Evolutionary conservation across 192 early-diverging fungal genomes (phyloP).

Genomic region (Podila verticillata): DNA sequence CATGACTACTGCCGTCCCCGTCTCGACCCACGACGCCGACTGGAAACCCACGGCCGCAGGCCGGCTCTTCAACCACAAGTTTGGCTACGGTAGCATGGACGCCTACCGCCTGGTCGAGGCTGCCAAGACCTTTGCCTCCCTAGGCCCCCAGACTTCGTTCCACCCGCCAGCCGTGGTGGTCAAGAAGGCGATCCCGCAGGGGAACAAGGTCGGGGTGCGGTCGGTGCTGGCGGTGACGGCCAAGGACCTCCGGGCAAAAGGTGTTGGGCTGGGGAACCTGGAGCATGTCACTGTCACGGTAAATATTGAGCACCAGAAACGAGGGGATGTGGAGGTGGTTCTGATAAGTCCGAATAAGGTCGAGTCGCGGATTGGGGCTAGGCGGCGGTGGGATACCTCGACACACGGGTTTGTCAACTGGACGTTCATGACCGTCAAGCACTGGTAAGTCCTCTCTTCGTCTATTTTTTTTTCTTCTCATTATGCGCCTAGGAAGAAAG

Average conservation of each 20-base stretch:
- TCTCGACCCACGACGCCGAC: conserved; percentile 73
- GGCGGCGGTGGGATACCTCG: conserved; percentile 71
- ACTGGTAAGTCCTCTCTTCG: conserved; percentile 94
- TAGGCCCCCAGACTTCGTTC: conserved; percentile 73
- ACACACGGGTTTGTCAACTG: conserved; percentile 80
- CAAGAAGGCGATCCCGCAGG: conserved; percentile 63
- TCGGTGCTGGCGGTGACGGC: conserved; percentile 57
- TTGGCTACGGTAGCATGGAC: conserved; percentile 93
- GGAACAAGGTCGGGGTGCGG: conserved; percentile 45
- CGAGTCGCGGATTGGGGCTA: conserved; percentile 72
- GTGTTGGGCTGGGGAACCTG: conserved; percentile 60
- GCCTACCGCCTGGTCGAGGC: conserved; percentile 82
- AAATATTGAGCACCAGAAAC: conserved; percentile 77
- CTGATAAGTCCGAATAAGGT: conserved; percentile 79
- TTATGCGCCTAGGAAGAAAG: too few species aligned
- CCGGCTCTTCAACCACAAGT: conserved; percentile 90
- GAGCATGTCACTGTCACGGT: conserved; percentile 94
- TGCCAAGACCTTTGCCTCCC: conserved; percentile 71
- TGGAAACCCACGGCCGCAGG: conserved; percentile 79
- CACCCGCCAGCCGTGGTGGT: conserved; percentile 51
- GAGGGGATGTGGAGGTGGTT: conserved; percentile 89
- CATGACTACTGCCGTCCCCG: conserved; percentile 78
- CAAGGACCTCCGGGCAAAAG: conserved; percentile 52
- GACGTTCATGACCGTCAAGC: conserved; percentile 97
- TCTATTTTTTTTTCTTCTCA: background rate